These are phyloP conservation scores for Penicillium crystallinum DNA, from an alignment of 495 filamentous ascomycete species.

Conservation along the genomic window DNA sequence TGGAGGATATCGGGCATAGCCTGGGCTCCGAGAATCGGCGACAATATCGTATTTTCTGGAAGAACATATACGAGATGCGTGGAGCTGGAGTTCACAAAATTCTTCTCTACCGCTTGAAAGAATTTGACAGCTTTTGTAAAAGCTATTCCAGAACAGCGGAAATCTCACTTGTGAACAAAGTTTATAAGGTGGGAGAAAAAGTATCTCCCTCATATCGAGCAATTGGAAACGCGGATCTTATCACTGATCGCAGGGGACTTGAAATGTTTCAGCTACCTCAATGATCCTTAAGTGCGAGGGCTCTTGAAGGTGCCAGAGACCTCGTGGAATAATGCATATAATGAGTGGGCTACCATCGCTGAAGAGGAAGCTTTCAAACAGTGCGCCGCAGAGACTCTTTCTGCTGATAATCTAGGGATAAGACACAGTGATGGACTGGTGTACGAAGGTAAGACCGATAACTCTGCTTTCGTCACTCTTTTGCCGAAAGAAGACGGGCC, in stretches of 20 bases:
- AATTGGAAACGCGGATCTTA: constrained; percentile 12
- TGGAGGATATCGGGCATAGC: constrained; percentile 13
- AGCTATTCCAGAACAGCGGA: constrained; percentile 7
- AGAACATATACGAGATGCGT: constrained; percentile 18
- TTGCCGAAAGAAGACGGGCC: constrained; percentile 5
- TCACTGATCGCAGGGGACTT: constrained; percentile 1
- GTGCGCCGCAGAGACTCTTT: neutral
- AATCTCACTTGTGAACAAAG: constrained; percentile 11
- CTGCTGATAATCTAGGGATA: neutral
- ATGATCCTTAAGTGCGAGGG: constrained; percentile 1
- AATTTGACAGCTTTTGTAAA: constrained; percentile 19
- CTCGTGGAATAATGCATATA: constrained; percentile 12
- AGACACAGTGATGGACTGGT: neutral
- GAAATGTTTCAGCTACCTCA: neutral
- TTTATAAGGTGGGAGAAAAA: constrained; percentile 11
- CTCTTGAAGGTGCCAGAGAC: constrained; percentile 6
- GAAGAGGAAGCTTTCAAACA: constrained; percentile 8
- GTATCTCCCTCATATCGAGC: constrained; percentile 15
- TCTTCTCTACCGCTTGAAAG: constrained; percentile 17
- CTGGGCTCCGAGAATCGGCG: constrained; percentile 15
- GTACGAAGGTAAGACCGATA: constrained; percentile 5
- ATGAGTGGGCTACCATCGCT: constrained; percentile 1
- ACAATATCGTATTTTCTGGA: too few relatives aligned
- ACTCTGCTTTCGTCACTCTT: constrained; percentile 13
- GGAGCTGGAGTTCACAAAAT: constrained; percentile 13